Evolutionary conservation across 2,329 filamentous ascomycete genomes (phyloP), one percentile per base, ranked within the genome.

Genomic region (Cadophora malorum): DNA sequence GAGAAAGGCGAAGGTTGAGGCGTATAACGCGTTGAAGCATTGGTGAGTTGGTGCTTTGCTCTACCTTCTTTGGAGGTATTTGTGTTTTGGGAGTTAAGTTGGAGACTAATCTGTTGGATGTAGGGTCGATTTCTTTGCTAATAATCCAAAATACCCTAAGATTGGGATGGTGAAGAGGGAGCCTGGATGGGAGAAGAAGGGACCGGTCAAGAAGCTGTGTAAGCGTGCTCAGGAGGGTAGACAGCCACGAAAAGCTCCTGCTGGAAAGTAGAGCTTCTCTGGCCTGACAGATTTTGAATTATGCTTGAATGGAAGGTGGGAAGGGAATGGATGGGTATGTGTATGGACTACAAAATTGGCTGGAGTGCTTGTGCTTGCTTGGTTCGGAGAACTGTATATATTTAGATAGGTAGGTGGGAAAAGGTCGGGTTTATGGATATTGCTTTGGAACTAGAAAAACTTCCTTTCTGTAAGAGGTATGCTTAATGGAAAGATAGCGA

Each of bases 91-190:
- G 31, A 35, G 28, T 28, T 52, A n/a, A 28, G 28, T 35, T 31
- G 23, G 47, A 38, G 23, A 45, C 60, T 64, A 64, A 64, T 53
- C 2, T n/a, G 94, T 31, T 19, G 49, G 5, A 1, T 59, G 0
- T 35, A 66, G 64, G 96, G 88, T 91, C 69, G 83, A 86, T 63
- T 93, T 98, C 81, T 98, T 97, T 76, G 84, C 80, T 67, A 91
- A 90, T 66, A 92, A 88, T 77, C 86, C 90, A 76, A 93, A 93
- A 81, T 98, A 98, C 80, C 87, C 88, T 70, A 87, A 88, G 80
- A 91, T 96, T 4, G 96, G 96, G 3, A 87, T 85, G 77, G 87
- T 98, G 16, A 84, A 88, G 78, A 83, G 88, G 69, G 84, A 87
- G 67, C 83, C 81, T 28, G 83, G 80, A 25, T 90, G 89, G 82